Evolutionary conservation across 2,329 filamentous ascomycete species (phyloP).

Genomic region (Esteya vermicola): DNA sequence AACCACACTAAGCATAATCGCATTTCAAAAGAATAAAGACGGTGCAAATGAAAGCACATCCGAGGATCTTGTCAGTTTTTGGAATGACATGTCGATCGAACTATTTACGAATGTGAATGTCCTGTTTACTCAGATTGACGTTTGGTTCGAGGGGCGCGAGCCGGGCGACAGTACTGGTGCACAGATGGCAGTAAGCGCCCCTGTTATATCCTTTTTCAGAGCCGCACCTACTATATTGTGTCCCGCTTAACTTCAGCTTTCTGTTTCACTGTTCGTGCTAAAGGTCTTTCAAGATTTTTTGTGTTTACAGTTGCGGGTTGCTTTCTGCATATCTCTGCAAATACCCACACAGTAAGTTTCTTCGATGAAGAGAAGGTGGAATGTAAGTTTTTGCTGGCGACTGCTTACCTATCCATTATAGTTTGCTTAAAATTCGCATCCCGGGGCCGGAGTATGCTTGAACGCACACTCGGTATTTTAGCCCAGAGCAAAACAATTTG

Average conservation of each 20-base stretch:
- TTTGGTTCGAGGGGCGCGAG: slow-evolving; percentile 29
- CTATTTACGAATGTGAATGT: slow-evolving; percentile 30
- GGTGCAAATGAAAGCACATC: slow-evolving; percentile 8
- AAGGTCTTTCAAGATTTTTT: slow-evolving; percentile 27
- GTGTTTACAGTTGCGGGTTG: slow-evolving; percentile 35
- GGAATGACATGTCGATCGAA: slow-evolving; percentile 25
- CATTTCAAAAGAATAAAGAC: slow-evolving; percentile 22
- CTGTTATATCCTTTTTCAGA: not conserved
- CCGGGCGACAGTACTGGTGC: slow-evolving; percentile 32
- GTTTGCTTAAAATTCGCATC: slow-evolving; percentile 27
- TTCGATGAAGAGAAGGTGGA: not conserved
- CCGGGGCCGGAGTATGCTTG: slow-evolving; percentile 29
- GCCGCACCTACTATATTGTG: no score
- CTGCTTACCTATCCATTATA: slow-evolving; percentile 7
- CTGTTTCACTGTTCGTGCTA: not conserved
- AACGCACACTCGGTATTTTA: slow-evolving; percentile 27
- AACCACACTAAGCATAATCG: slow-evolving; percentile 15
- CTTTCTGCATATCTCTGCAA: slow-evolving; percentile 35
- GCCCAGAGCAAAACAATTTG: slow-evolving; percentile 32
- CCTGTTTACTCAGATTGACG: slow-evolving; percentile 32
- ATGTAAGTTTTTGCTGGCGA: no score
- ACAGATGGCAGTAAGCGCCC: slow-evolving; percentile 28
- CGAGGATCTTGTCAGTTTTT: no score
- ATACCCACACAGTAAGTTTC: slow-evolving; percentile 17
- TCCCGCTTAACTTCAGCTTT: no score